Percentiles rank a stretch among this genome's conserved stretches.
Conservation (phyloP, 2,329 filamentous ascomycete species). For the Fusarium sulawesiense region DNA sequence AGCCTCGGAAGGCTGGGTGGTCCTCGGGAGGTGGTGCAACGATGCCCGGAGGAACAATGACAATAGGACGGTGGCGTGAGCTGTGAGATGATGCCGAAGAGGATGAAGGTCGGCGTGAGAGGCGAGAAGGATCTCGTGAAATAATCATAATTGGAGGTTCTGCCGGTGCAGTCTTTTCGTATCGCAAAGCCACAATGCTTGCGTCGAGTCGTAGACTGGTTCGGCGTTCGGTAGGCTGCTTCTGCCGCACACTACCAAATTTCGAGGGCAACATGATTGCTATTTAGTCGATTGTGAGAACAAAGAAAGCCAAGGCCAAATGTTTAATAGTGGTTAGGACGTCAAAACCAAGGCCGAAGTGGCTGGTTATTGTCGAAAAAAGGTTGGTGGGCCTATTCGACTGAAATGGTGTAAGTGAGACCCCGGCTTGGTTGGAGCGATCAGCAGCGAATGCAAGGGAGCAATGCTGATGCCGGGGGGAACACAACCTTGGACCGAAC, state of each 20-base stretch:
- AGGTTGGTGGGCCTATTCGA: conserved; percentile 16
- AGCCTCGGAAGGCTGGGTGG: conserved; percentile 63
- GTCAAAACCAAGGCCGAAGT: conserved; percentile 13
- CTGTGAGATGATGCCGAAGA: conserved; percentile 41
- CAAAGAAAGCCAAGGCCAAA: conserved; percentile 23
- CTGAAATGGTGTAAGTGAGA: conserved; percentile 32
- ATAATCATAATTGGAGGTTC: conserved; percentile 67
- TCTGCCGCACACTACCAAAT: conserved; percentile 58
- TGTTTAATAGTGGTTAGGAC: conserved; percentile 7
- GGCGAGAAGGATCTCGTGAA: conserved; percentile 56
- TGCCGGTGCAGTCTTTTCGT: conserved; percentile 69
- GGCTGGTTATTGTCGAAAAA: conserved; percentile 25
- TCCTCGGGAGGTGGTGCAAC: conserved; percentile 61
- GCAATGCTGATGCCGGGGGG: conserved; percentile 25
- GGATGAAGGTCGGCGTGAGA: conserved; percentile 42
- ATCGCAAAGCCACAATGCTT: conserved; percentile 65
- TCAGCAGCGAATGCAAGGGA: conserved; percentile 36
- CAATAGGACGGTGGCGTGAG: conserved; percentile 45
- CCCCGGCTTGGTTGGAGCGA: conserved; percentile 20
- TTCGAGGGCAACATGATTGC: conserved; percentile 54
- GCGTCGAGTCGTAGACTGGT: conserved; percentile 60
- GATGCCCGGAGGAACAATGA: conserved; percentile 47
- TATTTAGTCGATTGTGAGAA: conserved; percentile 13
- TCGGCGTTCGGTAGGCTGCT: conserved; percentile 50
- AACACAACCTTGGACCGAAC: conserved; percentile 22